Evolutionary conservation across 2,329 filamentous ascomycete species (phyloP), one percentile per base, ranked within the genome.

Genomic region (Diaporthe amygdali): DNA sequence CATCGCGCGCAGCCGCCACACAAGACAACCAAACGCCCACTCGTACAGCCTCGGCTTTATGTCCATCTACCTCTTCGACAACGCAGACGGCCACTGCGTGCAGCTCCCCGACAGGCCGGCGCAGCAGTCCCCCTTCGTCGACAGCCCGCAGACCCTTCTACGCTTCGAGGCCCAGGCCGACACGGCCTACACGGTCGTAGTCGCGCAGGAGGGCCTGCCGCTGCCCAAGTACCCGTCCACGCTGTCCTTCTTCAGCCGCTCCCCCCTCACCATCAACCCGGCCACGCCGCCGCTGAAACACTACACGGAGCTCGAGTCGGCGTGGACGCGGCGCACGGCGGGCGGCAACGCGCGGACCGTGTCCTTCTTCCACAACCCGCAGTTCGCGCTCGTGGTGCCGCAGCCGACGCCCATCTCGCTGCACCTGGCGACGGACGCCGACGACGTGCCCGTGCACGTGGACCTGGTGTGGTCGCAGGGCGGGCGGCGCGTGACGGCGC

Each of bases 131-230:
- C 93, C 94, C n/a, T 97, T 94, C 74, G 94, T 98, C 41, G 96
- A 98, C 81, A 97, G 95, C 2, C 95, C 95, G 1, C 97, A 98
- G 80, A 97, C 94, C 0, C 89, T 99, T 9, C 90, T 97, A 54
- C 91, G 93, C 71, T 87, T 97, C 72, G 88, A 93, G 34, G 86
- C 84, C 4, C 80, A 80, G 27, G 80, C 81, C 6, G 80, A 79
- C 52, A 79, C 79, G 8, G 75, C 80, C 1, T 88, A 88, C 75
- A 89, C 87, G 1, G 84, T 93, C 10, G 92, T 93, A 76, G 85
- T 95, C 34, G 92, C 94, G 20, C 93, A 76, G 92, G 97, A 72
- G 76, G 91, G 92, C 46, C 87, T 98, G 5, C 92, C 93, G 2
- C 83, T 92, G 4, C 86, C 89, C 1, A 87, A 85, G 27, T 95